A percentile compares a stretch with the other conserved stretches of the same genome.
Evolutionary conservation across 2,329 filamentous ascomycete species (phyloP).

Genomic region (Xylariaceae sp.): DNA sequence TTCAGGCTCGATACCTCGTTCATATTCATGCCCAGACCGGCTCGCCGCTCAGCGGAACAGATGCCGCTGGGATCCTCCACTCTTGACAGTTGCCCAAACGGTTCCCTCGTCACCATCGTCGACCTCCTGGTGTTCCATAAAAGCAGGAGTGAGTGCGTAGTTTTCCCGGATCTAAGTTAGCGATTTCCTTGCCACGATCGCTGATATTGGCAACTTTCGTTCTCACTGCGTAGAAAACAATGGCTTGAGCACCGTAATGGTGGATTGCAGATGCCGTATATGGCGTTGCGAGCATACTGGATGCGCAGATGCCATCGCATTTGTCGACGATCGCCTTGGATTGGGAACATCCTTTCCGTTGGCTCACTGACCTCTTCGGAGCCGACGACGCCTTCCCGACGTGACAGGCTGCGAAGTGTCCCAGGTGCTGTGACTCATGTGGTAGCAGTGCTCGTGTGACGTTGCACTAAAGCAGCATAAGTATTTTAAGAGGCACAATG

Average conservation of each 20-base stretch:
- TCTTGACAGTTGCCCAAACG: conserved; percentile 50
- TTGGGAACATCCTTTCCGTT: conserved; percentile 52
- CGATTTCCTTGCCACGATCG: conserved; percentile 42
- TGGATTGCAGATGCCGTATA: conserved; percentile 45
- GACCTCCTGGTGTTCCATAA: conserved; percentile 51
- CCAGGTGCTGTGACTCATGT: no score
- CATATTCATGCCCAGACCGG: conserved; percentile 8
- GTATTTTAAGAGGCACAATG: background rate
- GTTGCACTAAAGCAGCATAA: no score
- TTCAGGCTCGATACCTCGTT: background rate
- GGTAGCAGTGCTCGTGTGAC: background rate
- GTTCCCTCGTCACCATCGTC: conserved; percentile 52
- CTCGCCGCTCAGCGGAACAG: conserved; percentile 41
- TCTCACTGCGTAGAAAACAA: conserved; percentile 47
- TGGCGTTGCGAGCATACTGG: conserved; percentile 45
- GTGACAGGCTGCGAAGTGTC: conserved; percentile 32
- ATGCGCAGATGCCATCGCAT: conserved; percentile 46
- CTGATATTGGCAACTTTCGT: conserved; percentile 48
- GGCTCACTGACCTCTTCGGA: conserved; percentile 39
- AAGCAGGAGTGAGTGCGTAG: conserved; percentile 52
- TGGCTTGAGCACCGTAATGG: conserved; percentile 52
- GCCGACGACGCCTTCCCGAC: conserved; percentile 32
- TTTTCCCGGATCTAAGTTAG: conserved; percentile 47
- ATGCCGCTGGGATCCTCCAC: conserved; percentile 46
- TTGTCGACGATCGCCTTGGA: conserved; percentile 43